These are phyloP conservation scores for Salinomyces thailandicus DNA, from an alignment of 2,329 filamentous ascomycete genomes.

Conservation along the genomic window DNA sequence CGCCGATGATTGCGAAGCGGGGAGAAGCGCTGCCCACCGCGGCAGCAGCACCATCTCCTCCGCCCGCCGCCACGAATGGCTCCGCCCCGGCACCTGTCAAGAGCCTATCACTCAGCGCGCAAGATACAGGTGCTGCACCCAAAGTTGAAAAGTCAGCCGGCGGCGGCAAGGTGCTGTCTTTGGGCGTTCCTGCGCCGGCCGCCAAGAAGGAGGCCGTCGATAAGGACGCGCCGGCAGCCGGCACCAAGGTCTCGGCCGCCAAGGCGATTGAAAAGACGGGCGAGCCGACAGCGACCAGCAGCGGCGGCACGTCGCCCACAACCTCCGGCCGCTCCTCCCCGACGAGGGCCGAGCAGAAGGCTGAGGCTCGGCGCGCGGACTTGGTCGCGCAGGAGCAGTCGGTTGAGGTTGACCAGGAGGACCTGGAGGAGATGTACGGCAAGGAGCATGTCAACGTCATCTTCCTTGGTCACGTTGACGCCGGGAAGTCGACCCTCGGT, in stretches of 20 bases:
- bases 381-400: slow-evolving; percentile 74
- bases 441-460: slow-evolving; percentile 93
- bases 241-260: slow-evolving; percentile 71
- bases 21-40: slow-evolving; percentile 40
- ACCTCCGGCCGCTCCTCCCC: slow-evolving; percentile 72
- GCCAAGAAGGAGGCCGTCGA: slow-evolving; percentile 38
- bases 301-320: slow-evolving; percentile 66
- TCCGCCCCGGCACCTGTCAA: slow-evolving; percentile 42
- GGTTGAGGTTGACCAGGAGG: slow-evolving; percentile 68
- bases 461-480: slow-evolving; percentile 96
- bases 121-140: slow-evolving; percentile 35
- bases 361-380: slow-evolving; percentile 59
- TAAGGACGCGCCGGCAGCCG: slow-evolving; percentile 49
- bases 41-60: slow-evolving; percentile 40
- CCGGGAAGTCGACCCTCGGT: slow-evolving; percentile 92
- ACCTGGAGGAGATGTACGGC: slow-evolving; percentile 88
- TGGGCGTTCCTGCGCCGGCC: slow-evolving; percentile 43
- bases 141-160: slow-evolving; percentile 44
- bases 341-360: slow-evolving; percentile 46
- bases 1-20: slow-evolving; percentile 55
- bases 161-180: slow-evolving; percentile 62
- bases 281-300: slow-evolving; percentile 46
- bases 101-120: slow-evolving; percentile 47
- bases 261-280: slow-evolving; percentile 92
- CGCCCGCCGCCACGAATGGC: slow-evolving; percentile 54